Percentiles rank a stretch among this genome's conserved stretches.
These are phyloP conservation scores for Clarkia xantiana DNA, from an alignment of 345 rosid genomes.

Conservation along the genomic window DNA sequence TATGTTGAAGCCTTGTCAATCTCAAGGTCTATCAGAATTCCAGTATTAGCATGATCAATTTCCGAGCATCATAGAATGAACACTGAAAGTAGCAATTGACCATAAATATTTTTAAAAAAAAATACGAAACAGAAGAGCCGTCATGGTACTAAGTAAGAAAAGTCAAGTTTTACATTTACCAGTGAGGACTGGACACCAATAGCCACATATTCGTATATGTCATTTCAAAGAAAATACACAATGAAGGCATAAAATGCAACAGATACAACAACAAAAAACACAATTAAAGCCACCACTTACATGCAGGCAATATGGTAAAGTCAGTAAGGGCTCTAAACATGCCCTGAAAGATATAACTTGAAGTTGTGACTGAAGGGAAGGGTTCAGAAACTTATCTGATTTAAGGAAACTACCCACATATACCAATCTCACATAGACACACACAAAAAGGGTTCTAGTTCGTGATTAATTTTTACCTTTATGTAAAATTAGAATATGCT, in stretches of 20 bases:
- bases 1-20: constrained; percentile 31
- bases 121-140: neutral
- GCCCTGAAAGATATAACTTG: no score
- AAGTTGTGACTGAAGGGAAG: no score
- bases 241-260: constrained; percentile 82
- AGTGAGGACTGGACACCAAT: constrained; percentile 54
- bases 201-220: constrained; percentile 48
- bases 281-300: constrained; percentile 77
- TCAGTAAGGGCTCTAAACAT: neutral
- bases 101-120: no score
- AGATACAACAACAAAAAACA: constrained; percentile 59
- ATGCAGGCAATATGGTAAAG: neutral
- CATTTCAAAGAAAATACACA: constrained; percentile 79
- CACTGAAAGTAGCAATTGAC: constrained; percentile 47
- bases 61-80: constrained; percentile 78
- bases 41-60: constrained; percentile 92
- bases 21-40: constrained; percentile 34
- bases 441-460: no score
- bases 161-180: constrained; percentile 27
- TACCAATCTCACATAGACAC: no score
- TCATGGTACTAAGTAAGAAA: neutral
- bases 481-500: no score
- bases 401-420: no score
- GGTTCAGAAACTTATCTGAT: no score
- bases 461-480: no score